A percentile compares a stretch with the other conserved stretches of the same genome.
These are phyloP conservation scores for Colletotrichum kahawae DNA, from an alignment of 2,329 filamentous ascomycete species.

Conservation along the genomic window DNA sequence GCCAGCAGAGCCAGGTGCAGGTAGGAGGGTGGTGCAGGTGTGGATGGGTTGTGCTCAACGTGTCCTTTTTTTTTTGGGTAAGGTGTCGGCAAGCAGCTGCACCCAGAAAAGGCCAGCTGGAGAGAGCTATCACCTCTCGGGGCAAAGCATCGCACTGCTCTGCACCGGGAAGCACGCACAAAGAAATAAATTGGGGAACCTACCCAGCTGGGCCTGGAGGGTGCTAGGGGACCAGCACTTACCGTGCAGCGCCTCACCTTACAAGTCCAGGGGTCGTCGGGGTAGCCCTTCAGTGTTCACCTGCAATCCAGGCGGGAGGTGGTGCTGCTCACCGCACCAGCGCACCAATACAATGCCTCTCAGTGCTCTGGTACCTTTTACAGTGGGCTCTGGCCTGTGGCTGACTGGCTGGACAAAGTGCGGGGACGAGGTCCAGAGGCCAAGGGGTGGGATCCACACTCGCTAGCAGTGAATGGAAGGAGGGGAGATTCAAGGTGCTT, in stretches of 20 bases:
- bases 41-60: slow-evolving; percentile 21
- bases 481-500: slow-evolving; percentile 16
- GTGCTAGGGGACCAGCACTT: not conserved
- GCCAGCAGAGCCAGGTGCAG: not conserved
- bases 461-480: slow-evolving; percentile 6
- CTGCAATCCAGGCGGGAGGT: not conserved
- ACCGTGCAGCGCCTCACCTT: not conserved
- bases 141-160: not conserved
- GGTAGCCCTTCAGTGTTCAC: not conserved
- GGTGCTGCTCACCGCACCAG: not conserved
- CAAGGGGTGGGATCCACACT: slow-evolving; percentile 9
- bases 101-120: slow-evolving; percentile 6
- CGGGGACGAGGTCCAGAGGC: slow-evolving; percentile 2
- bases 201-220: not conserved
- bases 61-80: slow-evolving; percentile 25
- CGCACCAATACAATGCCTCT: not conserved
- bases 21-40: not conserved
- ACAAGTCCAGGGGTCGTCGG: slow-evolving; percentile 3
- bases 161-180: not conserved
- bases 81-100: slow-evolving; percentile 7
- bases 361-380: slow-evolving; percentile 3
- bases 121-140: slow-evolving; percentile 13
- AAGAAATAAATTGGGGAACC: not conserved
- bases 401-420: slow-evolving; percentile 17
- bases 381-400: slow-evolving; percentile 7